Percentiles rank a stretch among this genome's conserved stretches.
phyloP scores from a whole-genome alignment of 2,329 filamentous ascomycete genomes.

The Beauveria rudraprayagi region DNA sequence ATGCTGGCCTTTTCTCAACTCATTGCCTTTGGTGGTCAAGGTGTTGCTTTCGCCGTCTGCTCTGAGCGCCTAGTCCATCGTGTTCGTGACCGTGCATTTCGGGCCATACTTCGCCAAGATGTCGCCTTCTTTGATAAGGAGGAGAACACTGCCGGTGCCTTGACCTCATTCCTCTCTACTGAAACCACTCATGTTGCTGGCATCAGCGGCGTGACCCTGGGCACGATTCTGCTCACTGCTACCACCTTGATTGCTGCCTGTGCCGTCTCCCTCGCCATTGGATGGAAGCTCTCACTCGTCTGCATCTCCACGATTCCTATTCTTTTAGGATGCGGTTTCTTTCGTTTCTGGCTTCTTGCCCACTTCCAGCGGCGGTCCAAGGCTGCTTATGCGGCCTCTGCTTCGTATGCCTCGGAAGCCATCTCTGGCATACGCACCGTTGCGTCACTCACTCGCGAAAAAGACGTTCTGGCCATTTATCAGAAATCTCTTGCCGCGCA shows the following conservation, averaged over 20 bases:
- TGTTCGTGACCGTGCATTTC: slow-evolving; percentile 74
- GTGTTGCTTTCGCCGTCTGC: slow-evolving; percentile 70
- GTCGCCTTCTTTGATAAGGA: slow-evolving; percentile 86
- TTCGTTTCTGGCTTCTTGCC: slow-evolving; percentile 77
- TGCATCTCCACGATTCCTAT: slow-evolving; percentile 72
- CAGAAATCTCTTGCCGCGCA: slow-evolving; percentile 58
- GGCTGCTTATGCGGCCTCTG: slow-evolving; percentile 69
- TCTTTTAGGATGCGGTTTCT: slow-evolving; percentile 73
- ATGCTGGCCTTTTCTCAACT: slow-evolving; percentile 73
- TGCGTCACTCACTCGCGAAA: slow-evolving; percentile 79
- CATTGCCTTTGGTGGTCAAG: slow-evolving; percentile 59
- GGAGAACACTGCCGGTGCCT: slow-evolving; percentile 78
- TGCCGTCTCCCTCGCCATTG: slow-evolving; percentile 61
- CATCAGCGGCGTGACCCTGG: slow-evolving; percentile 78
- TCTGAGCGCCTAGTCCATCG: slow-evolving; percentile 81
- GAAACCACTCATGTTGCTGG: slow-evolving; percentile 85
- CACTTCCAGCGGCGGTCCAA: slow-evolving; percentile 74
- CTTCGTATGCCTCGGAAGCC: slow-evolving; percentile 84
- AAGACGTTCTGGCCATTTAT: slow-evolving; percentile 69
- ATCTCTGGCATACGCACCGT: slow-evolving; percentile 92
- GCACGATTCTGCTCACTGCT: slow-evolving; percentile 71
- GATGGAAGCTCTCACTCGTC: slow-evolving; percentile 83
- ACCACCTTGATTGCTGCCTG: slow-evolving; percentile 75
- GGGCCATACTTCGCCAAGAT: slow-evolving; percentile 84
- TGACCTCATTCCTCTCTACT: slow-evolving; percentile 83